phyloP scores from a whole-genome alignment of 148 eudicot species.

The Persicaria tinctoria region DNA sequence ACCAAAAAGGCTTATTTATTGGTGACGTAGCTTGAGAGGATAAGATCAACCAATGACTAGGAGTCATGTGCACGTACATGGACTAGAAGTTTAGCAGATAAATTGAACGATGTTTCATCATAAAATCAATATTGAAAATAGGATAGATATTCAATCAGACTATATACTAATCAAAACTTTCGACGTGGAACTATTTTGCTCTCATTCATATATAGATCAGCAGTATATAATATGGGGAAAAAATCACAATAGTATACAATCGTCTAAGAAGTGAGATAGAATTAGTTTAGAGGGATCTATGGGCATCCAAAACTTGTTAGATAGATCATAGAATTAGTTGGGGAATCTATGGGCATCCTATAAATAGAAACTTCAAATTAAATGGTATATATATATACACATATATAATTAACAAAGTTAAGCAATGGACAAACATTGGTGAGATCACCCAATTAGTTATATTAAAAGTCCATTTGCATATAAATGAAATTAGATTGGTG shows the following conservation, averaged over 20 bases:
- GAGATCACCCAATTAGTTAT: neutral
- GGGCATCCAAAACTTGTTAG: neutral
- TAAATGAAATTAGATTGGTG: too few species aligned
- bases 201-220: too few species aligned
- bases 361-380: neutral
- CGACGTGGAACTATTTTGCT: too few species aligned
- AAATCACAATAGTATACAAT: neutral
- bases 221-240: too few species aligned
- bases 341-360: neutral
- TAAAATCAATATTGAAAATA: too few species aligned
- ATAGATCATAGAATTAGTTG: too few species aligned
- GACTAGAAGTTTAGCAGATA: too few species aligned
- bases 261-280: neutral
- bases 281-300: neutral
- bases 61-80: too few species aligned
- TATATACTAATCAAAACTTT: too few species aligned
- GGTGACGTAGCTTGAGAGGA: neutral
- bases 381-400: neutral
- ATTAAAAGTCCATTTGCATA: too few species aligned
- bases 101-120: too few species aligned
- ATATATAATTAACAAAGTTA: neutral
- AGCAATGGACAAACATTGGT: neutral
- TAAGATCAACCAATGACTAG: neutral
- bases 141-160: too few species aligned
- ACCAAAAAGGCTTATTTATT: neutral